Evolutionary conservation across 2,329 filamentous ascomycete genomes (phyloP).

Genomic region (Periconia digitata): DNA sequence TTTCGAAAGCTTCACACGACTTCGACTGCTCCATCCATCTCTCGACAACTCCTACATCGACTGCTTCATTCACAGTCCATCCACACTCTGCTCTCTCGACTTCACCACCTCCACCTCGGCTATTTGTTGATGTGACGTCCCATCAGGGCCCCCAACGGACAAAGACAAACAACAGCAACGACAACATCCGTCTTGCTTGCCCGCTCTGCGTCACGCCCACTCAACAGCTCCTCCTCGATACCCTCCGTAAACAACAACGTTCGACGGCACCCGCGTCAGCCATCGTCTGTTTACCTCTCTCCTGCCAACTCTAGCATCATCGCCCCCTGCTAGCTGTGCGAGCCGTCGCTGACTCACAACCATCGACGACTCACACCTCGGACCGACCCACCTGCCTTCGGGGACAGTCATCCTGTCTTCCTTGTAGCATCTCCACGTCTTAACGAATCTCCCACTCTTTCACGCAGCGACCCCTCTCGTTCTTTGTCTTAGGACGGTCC

Average conservation of each 20-base stretch:
- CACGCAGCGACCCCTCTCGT: slow-evolving; percentile 41
- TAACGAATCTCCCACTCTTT: slow-evolving; percentile 41
- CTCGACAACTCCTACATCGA: slow-evolving; percentile 17
- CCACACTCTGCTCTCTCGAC: slow-evolving; percentile 15
- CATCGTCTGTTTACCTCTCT: slow-evolving; percentile 12
- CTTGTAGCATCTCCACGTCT: slow-evolving; percentile 37
- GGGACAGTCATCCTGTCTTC: slow-evolving; percentile 28
- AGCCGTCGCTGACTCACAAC: slow-evolving; percentile 42
- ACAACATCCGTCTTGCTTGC: slow-evolving; percentile 18
- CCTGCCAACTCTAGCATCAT: slow-evolving; percentile 30
- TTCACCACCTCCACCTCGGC: slow-evolving; percentile 12
- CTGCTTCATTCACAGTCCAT: slow-evolving; percentile 14
- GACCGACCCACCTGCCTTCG: slow-evolving; percentile 17
- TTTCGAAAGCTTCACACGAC: slow-evolving; percentile 18
- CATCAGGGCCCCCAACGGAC: background rate
- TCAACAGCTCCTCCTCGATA: slow-evolving; percentile 11
- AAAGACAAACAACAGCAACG: background rate
- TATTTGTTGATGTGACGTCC: slow-evolving; percentile 36
- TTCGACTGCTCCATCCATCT: slow-evolving; percentile 24
- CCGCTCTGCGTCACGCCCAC: slow-evolving; percentile 18
- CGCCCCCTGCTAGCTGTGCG: slow-evolving; percentile 28
- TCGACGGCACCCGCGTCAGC: slow-evolving; percentile 28
- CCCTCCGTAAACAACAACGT: slow-evolving; percentile 17
- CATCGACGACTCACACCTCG: slow-evolving; percentile 18
- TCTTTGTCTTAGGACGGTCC: slow-evolving; percentile 29